Conservation (phyloP, 345 rosid genomes). For the Linum trigynum region DNA sequence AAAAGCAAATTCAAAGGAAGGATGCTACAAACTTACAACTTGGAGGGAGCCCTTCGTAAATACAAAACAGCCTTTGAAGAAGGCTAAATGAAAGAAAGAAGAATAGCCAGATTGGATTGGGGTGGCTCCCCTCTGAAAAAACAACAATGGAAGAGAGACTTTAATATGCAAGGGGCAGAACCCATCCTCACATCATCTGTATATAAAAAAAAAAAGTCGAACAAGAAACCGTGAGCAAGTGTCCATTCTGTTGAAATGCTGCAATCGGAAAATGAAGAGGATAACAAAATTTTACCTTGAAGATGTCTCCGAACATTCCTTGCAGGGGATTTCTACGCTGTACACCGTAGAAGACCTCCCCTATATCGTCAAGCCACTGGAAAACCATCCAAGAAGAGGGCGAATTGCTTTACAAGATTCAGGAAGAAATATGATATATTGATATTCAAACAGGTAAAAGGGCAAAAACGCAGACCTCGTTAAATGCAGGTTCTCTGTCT, state of each 20-base stretch:
- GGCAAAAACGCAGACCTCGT: conserved; percentile 43
- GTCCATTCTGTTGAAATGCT: background rate
- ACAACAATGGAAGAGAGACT: too few species aligned
- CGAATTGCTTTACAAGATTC: background rate
- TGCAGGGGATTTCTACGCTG: conserved; percentile 73
- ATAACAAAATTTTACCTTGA: conserved; percentile 36
- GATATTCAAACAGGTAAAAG: background rate
- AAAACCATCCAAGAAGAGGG: background rate
- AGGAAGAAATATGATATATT: background rate
- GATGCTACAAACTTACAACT: too few species aligned
- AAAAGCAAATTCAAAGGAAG: too few species aligned
- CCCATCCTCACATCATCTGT: too few species aligned
- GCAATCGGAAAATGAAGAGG: background rate
- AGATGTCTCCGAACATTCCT: conserved; percentile 81
- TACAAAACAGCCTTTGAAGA: too few species aligned
- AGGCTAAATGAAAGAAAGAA: too few species aligned
- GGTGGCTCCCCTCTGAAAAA: too few species aligned
- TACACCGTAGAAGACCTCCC: conserved; percentile 72
- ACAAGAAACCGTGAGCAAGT: too few species aligned
- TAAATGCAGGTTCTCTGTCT: conserved; percentile 77
- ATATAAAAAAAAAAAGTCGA: too few species aligned
- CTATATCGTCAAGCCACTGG: conserved; percentile 79
- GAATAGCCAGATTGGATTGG: too few species aligned
- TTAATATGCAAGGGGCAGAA: too few species aligned
- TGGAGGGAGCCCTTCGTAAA: too few species aligned